Evolutionary conservation across 164 flowering plant species (phyloP).

Genomic region (Annona cherimola): DNA sequence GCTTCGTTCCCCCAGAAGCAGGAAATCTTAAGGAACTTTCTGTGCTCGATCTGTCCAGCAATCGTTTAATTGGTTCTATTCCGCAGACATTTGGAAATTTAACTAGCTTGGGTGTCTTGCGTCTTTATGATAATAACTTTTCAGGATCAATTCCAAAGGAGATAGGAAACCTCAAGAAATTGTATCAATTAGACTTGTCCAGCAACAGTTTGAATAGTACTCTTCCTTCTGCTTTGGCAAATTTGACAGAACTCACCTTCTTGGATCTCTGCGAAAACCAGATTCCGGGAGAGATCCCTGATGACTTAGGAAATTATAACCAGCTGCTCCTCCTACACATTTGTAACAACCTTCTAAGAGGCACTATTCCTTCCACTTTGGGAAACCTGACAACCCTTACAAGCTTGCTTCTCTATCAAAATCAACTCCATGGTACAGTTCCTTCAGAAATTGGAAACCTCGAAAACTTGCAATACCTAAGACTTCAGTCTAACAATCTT

Average conservation of each 20-base stretch:
- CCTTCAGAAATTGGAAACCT: slow-evolving; percentile 6
- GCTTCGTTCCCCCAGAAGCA: slow-evolving; percentile 16
- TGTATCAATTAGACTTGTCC: background rate
- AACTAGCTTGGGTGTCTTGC: background rate
- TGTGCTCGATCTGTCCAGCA: background rate
- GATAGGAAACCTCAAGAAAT: background rate
- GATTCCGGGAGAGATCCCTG: background rate
- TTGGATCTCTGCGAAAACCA: background rate
- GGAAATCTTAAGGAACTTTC: slow-evolving; percentile 8
- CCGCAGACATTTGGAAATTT: background rate
- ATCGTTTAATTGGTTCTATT: background rate
- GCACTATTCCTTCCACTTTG: background rate
- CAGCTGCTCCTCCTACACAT: background rate
- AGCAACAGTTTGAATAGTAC: background rate
- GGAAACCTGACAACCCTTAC: background rate
- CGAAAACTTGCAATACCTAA: background rate
- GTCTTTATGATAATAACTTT: background rate
- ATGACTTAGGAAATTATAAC: background rate
- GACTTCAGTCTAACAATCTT: background rate
- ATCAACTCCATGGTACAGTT: background rate
- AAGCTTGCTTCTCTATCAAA: background rate
- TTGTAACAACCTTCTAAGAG: background rate
- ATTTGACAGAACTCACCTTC: background rate
- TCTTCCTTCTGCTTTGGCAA: background rate
- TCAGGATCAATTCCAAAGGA: background rate